These are phyloP conservation scores for Bipolaris oryzae DNA, from an alignment of 2,329 filamentous ascomycete genomes.

Conservation along the genomic window DNA sequence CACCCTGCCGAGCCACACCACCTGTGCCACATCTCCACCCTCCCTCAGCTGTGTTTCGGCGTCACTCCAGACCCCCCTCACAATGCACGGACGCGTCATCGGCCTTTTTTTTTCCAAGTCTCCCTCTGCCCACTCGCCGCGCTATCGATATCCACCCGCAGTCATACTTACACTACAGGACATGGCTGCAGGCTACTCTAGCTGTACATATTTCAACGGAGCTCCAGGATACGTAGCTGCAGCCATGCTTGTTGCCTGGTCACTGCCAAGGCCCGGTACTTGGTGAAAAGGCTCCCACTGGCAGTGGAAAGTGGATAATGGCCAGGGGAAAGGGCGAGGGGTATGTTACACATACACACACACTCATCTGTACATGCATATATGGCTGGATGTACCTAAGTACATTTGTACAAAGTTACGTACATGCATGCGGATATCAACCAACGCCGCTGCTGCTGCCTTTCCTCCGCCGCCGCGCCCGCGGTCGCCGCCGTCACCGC, in stretches of 20 bases:
- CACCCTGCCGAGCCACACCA: conserved; percentile 6
- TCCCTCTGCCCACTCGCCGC: not conserved
- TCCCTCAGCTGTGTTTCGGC: not conserved
- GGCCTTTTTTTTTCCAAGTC: not conserved
- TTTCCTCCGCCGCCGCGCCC: not conserved
- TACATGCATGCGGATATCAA: not conserved
- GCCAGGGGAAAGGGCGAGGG: not conserved
- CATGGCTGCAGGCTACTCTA: not conserved
- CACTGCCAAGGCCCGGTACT: conserved; percentile 1
- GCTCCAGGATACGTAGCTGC: not conserved
- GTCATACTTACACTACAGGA: not conserved
- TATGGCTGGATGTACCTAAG: not conserved
- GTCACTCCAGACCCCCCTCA: not conserved
- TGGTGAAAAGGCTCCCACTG: not conserved
- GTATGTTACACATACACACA: not conserved
- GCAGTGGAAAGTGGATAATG: not conserved
- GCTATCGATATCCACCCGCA: conserved; percentile 4
- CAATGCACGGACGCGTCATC: conserved; percentile 1
- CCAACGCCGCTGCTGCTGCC: not conserved
- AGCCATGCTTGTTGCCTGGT: not conserved
- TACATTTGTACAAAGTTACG: not conserved
- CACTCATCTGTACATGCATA: not conserved
- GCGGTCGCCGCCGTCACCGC: not conserved
- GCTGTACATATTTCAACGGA: too few species aligned
- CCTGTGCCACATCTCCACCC: not conserved